Evolutionary conservation across 208 protist species (phyloP).

Genomic region (Trypanosomatidae sp.): DNA sequence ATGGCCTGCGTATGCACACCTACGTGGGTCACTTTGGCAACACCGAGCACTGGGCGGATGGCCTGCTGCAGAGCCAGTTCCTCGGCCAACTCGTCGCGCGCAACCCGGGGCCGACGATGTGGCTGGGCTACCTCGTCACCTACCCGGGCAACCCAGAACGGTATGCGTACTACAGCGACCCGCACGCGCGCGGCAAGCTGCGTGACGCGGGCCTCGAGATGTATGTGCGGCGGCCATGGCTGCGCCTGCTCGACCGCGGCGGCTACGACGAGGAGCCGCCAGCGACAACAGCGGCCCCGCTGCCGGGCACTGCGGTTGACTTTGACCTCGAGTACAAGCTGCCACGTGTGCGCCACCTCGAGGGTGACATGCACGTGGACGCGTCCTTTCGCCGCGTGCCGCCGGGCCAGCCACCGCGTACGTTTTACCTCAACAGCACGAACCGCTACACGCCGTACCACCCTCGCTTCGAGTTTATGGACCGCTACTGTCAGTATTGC

Average conservation of each 20-base stretch:
- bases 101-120: constrained; percentile 54
- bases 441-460: constrained; percentile 37
- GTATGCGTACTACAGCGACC: constrained; percentile 42
- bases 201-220: constrained; percentile 51
- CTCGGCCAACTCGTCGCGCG: constrained; percentile 21
- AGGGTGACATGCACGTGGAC: constrained; percentile 17
- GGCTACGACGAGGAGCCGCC: constrained; percentile 41
- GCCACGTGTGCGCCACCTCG: constrained; percentile 14
- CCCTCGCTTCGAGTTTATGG: constrained; percentile 64
- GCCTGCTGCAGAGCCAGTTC: constrained; percentile 75
- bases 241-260: constrained; percentile 40
- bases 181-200: constrained; percentile 21
- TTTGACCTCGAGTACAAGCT: constrained; percentile 60
- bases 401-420: constrained; percentile 9
- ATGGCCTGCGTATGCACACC: constrained; percentile 36
- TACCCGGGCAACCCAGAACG: constrained; percentile 28
- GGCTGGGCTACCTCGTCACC: constrained; percentile 70
- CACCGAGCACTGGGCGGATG: constrained; percentile 73
- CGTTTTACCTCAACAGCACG: constrained; percentile 62
- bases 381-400: constrained; percentile 32
- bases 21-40: constrained; percentile 80
- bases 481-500: constrained; percentile 75
- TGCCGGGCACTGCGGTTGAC: constrained; percentile 9
- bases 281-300: constrained; percentile 4
- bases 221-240: constrained; percentile 44